Evolutionary conservation across 805 yeast species (phyloP).

Genomic region (Ogataea sp.): DNA sequence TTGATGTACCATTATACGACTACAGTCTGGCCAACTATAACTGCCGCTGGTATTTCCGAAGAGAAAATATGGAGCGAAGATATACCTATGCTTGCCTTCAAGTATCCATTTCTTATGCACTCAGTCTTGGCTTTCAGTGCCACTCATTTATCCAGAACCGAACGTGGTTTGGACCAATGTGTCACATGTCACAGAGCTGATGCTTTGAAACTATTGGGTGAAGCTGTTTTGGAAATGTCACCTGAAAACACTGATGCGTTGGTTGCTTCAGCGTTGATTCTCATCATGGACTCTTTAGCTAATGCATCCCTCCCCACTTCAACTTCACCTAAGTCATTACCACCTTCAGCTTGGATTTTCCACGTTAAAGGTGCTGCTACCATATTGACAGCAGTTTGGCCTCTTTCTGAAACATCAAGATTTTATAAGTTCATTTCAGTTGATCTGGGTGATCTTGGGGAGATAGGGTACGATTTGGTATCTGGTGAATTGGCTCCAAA

Average conservation of each 20-base stretch:
- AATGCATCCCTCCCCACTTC: constrained; percentile 65
- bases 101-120: constrained; percentile 88
- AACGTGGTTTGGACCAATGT: constrained; percentile 67
- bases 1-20: constrained; percentile 85
- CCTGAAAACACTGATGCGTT: constrained; percentile 86
- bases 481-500: constrained; percentile 24
- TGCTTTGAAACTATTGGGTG: constrained; percentile 71
- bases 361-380: constrained; percentile 98
- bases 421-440: constrained; percentile 71
- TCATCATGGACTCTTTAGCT: constrained; percentile 90
- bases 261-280: constrained; percentile 82
- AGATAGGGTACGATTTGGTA: constrained; percentile 36
- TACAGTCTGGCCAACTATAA: constrained; percentile 77
- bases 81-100: constrained; percentile 82
- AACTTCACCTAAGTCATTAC: constrained; percentile 52
- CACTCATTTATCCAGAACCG: constrained; percentile 76
- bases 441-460: constrained; percentile 85
- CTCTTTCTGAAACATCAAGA: constrained; percentile 60
- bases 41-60: constrained; percentile 86
- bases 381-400: constrained; percentile 94
- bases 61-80: constrained; percentile 81
- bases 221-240: constrained; percentile 77
- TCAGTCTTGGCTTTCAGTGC: constrained; percentile 87
- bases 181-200: constrained; percentile 85
- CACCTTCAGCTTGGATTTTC: constrained; percentile 94